Evolutionary conservation across 208 protist species (phyloP).

Genomic region (Leishmania aethiopica): DNA sequence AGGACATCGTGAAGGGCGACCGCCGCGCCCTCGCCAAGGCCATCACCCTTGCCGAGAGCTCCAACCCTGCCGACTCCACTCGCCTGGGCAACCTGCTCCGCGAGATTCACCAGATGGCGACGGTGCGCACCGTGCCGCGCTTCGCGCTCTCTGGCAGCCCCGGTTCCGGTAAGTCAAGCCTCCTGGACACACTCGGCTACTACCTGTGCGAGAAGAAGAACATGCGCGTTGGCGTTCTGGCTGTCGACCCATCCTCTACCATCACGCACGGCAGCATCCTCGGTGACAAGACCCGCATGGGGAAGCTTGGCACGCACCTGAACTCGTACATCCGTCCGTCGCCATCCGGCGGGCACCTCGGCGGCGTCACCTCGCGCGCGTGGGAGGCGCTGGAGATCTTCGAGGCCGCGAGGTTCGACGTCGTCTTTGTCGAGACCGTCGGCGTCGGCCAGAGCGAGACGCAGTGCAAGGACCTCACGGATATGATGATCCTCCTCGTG

Average conservation of each 20-base stretch:
- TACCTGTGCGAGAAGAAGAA: constrained; percentile 51
- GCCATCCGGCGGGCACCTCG: constrained; percentile 89
- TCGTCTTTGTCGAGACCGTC: constrained; percentile 96
- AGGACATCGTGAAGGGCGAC: constrained; percentile 45
- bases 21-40: constrained; percentile 60
- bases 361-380: constrained; percentile 89
- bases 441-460: constrained; percentile 94
- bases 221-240: constrained; percentile 79
- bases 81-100: constrained; percentile 41
- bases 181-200: constrained; percentile 90
- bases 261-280: constrained; percentile 93
- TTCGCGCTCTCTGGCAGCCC: constrained; percentile 94
- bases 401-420: constrained; percentile 92
- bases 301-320: constrained; percentile 70
- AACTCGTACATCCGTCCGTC: constrained; percentile 94
- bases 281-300: constrained; percentile 97
- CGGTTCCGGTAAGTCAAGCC: constrained; percentile 94
- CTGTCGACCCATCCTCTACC: constrained; percentile 93
- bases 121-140: constrained; percentile 51
- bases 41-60: constrained; percentile 76
- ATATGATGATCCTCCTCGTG: constrained; percentile 92
- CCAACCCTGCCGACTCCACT: constrained; percentile 32
- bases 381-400: constrained; percentile 92
- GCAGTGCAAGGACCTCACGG: constrained; percentile 88
- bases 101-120: constrained; percentile 36